Conservation (phyloP, 805 yeast genomes). For the Candida montana region DNA sequence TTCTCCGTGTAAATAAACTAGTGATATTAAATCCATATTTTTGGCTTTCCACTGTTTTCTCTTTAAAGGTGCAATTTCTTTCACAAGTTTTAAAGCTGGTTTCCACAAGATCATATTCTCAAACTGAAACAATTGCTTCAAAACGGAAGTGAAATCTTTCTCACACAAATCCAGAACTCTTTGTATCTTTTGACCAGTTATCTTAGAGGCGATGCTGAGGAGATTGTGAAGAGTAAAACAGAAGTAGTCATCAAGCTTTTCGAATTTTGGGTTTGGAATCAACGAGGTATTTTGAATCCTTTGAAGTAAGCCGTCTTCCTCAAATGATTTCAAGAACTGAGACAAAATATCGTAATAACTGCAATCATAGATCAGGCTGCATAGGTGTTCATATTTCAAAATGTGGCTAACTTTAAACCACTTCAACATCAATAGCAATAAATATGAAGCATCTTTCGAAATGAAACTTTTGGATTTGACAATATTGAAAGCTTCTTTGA, state of each 20-base stretch:
- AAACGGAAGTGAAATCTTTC: conserved; percentile 54
- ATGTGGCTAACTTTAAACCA: conserved; percentile 83
- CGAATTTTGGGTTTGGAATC: conserved; percentile 11
- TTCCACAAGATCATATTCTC: conserved; percentile 58
- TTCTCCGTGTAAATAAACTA: conserved; percentile 72
- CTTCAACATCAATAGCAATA: conserved; percentile 46
- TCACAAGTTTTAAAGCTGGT: conserved; percentile 69
- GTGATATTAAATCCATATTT: conserved; percentile 90
- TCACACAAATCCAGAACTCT: conserved; percentile 61
- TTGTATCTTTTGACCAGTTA: conserved; percentile 66
- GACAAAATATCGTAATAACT: conserved; percentile 35
- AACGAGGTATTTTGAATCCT: conserved; percentile 25
- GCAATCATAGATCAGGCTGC: conserved; percentile 70
- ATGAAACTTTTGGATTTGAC: conserved; percentile 57
- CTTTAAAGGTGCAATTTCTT: conserved; percentile 79
- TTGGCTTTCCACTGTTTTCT: conserved; percentile 92
- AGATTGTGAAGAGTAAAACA: conserved; percentile 46
- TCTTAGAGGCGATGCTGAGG: conserved; percentile 49
- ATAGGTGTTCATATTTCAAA: conserved; percentile 69
- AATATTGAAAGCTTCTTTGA: conserved; percentile 40
- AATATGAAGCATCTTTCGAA: conserved; percentile 52
- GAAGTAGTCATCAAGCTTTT: conserved; percentile 31
- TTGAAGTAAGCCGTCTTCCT: conserved; percentile 23
- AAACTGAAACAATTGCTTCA: conserved; percentile 53
- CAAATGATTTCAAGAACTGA: conserved; percentile 16